Percentiles rank a stretch among this genome's conserved stretches.
Evolutionary conservation across 768 basidiomycete genomes (phyloP).

Genomic region (Pisolithus marmoratus): DNA sequence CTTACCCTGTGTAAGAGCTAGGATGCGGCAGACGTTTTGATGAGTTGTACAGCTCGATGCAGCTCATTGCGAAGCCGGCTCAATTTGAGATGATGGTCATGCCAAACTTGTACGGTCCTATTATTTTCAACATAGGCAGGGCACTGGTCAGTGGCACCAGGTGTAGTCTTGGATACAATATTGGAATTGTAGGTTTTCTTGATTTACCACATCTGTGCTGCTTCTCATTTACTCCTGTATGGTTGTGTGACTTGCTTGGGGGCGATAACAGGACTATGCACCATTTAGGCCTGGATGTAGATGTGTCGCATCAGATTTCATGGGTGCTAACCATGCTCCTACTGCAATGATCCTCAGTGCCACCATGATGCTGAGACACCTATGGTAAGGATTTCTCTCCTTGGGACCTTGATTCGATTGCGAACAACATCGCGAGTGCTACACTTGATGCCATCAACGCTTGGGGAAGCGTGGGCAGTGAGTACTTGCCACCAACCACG

Average conservation of each 20-base stretch:
- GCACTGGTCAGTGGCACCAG: conserved; percentile 98
- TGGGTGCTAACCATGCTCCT: conserved; percentile 93
- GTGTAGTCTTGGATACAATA: conserved; percentile 96
- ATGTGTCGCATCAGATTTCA: conserved; percentile 91
- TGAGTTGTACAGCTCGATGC: conserved; percentile 89
- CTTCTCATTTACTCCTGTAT: conserved; percentile 7
- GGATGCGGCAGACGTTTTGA: background rate
- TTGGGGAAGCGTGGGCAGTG: conserved; percentile 82
- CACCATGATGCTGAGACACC: conserved; percentile 95
- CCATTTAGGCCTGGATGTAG: conserved; percentile 98
- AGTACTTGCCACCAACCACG: too few relatives aligned
- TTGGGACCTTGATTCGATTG: conserved; percentile 80
- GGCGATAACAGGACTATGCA: conserved; percentile 87
- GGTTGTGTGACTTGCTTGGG: background rate
- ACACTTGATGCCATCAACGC: conserved; percentile 91
- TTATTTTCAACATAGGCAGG: conserved; percentile 96
- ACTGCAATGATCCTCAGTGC: conserved; percentile 95
- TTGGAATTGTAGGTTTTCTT: conserved; percentile 66
- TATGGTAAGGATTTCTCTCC: conserved; percentile 57
- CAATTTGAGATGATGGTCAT: conserved; percentile 99
- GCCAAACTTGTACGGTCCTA: conserved; percentile 96
- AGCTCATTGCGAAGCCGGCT: conserved; percentile 89
- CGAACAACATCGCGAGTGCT: conserved; percentile 88
- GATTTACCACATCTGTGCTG: background rate
- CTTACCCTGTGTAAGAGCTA: background rate